Conservation (phyloP, 106 monocot genomes). For the Acorus gramineus region DNA sequence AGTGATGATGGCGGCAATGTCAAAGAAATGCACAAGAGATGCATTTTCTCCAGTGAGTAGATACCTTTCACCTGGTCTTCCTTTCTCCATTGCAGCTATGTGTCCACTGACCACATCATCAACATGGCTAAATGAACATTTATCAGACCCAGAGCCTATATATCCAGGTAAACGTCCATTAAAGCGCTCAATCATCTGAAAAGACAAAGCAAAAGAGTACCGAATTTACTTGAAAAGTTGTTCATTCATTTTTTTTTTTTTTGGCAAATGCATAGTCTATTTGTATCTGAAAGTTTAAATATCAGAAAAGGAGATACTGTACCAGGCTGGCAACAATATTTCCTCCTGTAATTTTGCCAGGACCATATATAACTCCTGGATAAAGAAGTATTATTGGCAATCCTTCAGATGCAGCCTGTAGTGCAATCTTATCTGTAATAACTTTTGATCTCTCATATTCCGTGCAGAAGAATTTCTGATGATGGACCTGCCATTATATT, state of each 20-base stretch:
- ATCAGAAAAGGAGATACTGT: conserved; percentile 12
- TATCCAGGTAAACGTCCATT: conserved; percentile 87
- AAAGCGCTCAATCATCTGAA: conserved; percentile 84
- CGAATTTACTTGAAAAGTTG: too few species aligned
- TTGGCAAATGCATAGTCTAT: too few species aligned
- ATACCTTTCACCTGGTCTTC: conserved; percentile 76
- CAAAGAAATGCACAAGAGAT: conserved; percentile 51
- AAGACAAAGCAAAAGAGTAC: not conserved
- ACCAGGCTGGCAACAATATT: conserved; percentile 75
- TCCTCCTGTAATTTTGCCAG: conserved; percentile 79
- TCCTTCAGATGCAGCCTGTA: conserved; percentile 70
- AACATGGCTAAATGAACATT: conserved; percentile 64
- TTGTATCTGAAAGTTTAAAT: not conserved
- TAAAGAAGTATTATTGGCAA: conserved; percentile 79
- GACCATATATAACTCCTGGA: conserved; percentile 93
- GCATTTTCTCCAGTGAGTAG: conserved; percentile 88
- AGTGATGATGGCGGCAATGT: conserved; percentile 61
- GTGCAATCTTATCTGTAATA: conserved; percentile 67
- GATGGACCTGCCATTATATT: conserved; percentile 47
- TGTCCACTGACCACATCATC: conserved; percentile 84
- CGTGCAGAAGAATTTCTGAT: conserved; percentile 72
- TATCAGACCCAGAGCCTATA: conserved; percentile 58
- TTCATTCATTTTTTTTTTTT: too few species aligned
- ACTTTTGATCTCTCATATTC: conserved; percentile 95
- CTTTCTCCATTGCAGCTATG: conserved; percentile 68